Evolutionary conservation across 805 yeast species (phyloP), one percentile per base, ranked within the genome.

Genomic region (Wickerhamomyces alni): DNA sequence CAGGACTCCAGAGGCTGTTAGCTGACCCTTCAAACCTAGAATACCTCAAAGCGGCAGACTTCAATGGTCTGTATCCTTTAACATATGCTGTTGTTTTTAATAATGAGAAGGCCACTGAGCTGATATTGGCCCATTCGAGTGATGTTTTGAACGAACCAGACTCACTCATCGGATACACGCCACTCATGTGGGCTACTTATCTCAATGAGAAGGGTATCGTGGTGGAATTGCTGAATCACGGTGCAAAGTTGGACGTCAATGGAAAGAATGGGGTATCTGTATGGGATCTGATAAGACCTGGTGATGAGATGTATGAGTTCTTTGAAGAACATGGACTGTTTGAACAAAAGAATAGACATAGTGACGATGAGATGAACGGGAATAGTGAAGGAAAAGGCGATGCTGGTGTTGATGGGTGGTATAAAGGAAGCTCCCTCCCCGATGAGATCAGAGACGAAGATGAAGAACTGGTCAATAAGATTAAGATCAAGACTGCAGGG

Each of bases 121-220:
- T 78, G 1, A 55, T 80, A 17, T 48, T 66, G 17, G 37, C 46
- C 5, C 58, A 61, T 19, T 63, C 68, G 32, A 51, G 58, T 12
- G 74, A 66, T 6, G 77, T 75, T 48, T 68, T 75, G 8, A 79
- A 80, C 49, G 48, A 63, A 28, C 51, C 59, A 8, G 89, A 82
- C 48, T 61, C 67, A 2, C 40, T 75, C 17, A 55, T 74, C 18
- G 68, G 74, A 3, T 79, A 76, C 58, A 73, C 87, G 0, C 87
- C 96, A 10, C 59, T 85, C 33, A 86, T 85, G 93, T 87, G 95
- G 95, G 89, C 94, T 1, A 76, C 86, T 3, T 73, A 79, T 48
- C 68, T 80, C 47, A 73, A 77, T 39, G 75, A 76, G 39, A 58
- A 72, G 42, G 68, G 70, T 11, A 68, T 82, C 33, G 79, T 76